Conservation (phyloP, 805 yeast species). For the Candida parachauliodes region DNA sequence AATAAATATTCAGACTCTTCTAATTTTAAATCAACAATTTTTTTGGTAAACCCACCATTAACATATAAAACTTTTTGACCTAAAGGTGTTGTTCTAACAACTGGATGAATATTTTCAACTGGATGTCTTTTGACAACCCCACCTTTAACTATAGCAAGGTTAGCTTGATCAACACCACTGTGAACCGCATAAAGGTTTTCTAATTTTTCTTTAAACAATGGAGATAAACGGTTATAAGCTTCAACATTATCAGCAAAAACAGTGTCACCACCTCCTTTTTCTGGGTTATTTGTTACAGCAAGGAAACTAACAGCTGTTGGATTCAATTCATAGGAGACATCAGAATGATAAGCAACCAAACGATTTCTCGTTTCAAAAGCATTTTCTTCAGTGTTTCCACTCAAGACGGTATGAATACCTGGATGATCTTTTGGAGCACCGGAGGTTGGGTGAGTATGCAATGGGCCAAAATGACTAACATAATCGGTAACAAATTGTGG, state of each 20-base stretch:
- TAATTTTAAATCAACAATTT: constrained; percentile 34
- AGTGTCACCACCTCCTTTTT: constrained; percentile 40
- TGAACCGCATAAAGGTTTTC: constrained; percentile 35
- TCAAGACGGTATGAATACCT: constrained; percentile 27
- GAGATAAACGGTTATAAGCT: constrained; percentile 38
- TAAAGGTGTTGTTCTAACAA: constrained; percentile 38
- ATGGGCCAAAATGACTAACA: constrained; percentile 32
- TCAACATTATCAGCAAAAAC: constrained; percentile 37
- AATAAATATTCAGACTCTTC: constrained; percentile 35
- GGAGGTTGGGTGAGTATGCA: constrained; percentile 46
- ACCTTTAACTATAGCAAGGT: constrained; percentile 20
- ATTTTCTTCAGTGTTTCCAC: constrained; percentile 14
- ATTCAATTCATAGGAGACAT: constrained; percentile 38
- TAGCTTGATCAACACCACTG: constrained; percentile 35
- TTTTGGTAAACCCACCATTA: constrained; percentile 32
- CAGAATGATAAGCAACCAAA: constrained; percentile 34
- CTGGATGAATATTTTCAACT: constrained; percentile 34
- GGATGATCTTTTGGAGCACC: constrained; percentile 33
- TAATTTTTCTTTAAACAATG: constrained; percentile 31
- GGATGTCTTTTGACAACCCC: constrained; percentile 33
- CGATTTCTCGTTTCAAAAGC: constrained; percentile 20
- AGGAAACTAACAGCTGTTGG: constrained; percentile 39
- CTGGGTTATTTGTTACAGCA: constrained; percentile 35
- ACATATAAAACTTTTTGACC: constrained; percentile 34
- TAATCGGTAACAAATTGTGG: constrained; percentile 29